A percentile compares a stretch with the other conserved stretches of the same genome.
Conservation (phyloP, 306 rosid species). For the Malus fusca region DNA sequence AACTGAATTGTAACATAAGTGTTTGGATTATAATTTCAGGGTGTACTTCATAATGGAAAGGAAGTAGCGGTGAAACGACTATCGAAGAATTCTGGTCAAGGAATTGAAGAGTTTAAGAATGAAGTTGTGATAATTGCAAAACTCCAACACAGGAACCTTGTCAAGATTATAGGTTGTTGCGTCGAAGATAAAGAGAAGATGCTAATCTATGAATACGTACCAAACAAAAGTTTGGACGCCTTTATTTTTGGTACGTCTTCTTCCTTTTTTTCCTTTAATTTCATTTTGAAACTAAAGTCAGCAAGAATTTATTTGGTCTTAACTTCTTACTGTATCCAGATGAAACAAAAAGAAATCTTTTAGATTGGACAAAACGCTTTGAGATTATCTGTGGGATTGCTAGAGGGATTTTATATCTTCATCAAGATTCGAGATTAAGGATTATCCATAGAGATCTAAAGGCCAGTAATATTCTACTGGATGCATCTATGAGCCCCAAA, state of each 20-base stretch:
- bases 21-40: neutral
- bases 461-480: conserved; percentile 52
- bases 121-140: conserved; percentile 51
- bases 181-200: conserved; percentile 41
- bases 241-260: conserved; percentile 39
- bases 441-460: conserved; percentile 57
- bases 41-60: conserved; percentile 2
- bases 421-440: conserved; percentile 55
- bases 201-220: conserved; percentile 57
- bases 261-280: neutral
- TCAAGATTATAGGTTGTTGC: conserved; percentile 49
- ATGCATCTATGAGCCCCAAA: conserved; percentile 43
- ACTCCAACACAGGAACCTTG: conserved; percentile 67
- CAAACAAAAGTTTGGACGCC: conserved; percentile 43
- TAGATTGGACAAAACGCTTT: conserved; percentile 42
- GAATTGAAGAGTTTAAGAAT: conserved; percentile 51
- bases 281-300: too few relatives aligned
- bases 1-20: too few relatives aligned
- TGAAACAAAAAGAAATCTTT: conserved; percentile 11
- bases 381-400: conserved; percentile 37
- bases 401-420: conserved; percentile 56
- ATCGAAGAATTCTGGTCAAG: conserved; percentile 49
- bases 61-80: conserved; percentile 41
- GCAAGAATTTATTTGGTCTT: too few relatives aligned
- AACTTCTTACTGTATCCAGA: neutral